Conservation (phyloP, 1,139 yeast species). For the Hyphopichia burtonii region DNA sequence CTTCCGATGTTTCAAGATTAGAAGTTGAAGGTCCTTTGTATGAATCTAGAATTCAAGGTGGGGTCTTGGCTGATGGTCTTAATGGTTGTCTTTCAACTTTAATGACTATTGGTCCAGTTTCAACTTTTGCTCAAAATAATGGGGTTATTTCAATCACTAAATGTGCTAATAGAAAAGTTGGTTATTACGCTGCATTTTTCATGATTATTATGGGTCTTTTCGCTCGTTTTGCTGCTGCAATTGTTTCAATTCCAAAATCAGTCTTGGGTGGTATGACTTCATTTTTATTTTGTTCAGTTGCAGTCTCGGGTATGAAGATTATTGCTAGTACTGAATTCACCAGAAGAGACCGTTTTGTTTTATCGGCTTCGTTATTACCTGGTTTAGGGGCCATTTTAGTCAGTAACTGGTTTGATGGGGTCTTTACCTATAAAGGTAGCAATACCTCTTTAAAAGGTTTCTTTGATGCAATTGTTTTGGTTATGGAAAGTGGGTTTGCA, state of each 20-base stretch:
- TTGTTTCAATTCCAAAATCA: constrained; percentile 79
- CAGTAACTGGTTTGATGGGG: constrained; percentile 69
- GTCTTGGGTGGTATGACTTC: constrained; percentile 94
- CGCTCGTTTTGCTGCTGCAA: constrained; percentile 85
- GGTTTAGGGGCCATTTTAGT: constrained; percentile 80
- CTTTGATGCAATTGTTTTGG: constrained; percentile 74
- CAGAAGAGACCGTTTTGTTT: constrained; percentile 82
- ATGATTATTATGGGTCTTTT: constrained; percentile 82
- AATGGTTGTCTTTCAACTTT: constrained; percentile 74
- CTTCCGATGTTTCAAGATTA: constrained; percentile 82
- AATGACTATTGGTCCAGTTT: constrained; percentile 76
- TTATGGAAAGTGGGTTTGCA: constrained; percentile 88
- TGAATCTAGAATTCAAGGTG: constrained; percentile 89
- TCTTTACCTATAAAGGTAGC: constrained; percentile 73
- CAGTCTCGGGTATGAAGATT: constrained; percentile 83
- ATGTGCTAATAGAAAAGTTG: constrained; percentile 83
- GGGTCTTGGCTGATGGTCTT: constrained; percentile 78
- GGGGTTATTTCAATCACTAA: constrained; percentile 90
- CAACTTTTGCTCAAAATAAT: constrained; percentile 90
- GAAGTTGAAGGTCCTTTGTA: constrained; percentile 78
- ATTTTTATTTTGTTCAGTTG: constrained; percentile 82
- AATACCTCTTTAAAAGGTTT: constrained; percentile 69
- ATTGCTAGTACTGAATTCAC: constrained; percentile 75
- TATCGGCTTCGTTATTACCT: constrained; percentile 71
- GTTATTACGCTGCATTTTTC: constrained; percentile 87